Evolutionary conservation across 1,139 yeast species (phyloP).

Genomic region (Ogataea hybrid): DNA sequence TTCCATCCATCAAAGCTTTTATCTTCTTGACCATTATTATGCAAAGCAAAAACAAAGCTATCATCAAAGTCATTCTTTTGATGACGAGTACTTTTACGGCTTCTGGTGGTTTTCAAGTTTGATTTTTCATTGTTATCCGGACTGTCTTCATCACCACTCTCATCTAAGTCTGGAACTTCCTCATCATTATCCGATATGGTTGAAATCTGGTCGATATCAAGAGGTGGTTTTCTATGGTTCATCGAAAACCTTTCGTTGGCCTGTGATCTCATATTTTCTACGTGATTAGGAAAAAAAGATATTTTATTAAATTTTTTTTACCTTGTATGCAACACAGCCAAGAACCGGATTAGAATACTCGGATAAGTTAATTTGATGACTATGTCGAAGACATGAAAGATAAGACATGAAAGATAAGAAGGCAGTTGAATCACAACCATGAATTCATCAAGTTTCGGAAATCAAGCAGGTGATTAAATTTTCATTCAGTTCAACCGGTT

Average conservation of each 20-base stretch:
- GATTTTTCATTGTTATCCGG: constrained; percentile 26
- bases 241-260: neutral
- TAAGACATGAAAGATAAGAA: too few species aligned
- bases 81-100: constrained; percentile 18
- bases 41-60: constrained; percentile 65
- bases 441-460: too few species aligned
- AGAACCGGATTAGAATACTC: too few species aligned
- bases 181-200: constrained; percentile 77
- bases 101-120: constrained; percentile 25
- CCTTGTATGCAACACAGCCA: too few species aligned
- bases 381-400: too few species aligned
- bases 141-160: constrained; percentile 27
- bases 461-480: too few species aligned
- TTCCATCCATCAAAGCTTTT: constrained; percentile 81
- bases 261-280: neutral
- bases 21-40: constrained; percentile 50
- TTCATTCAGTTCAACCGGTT: too few species aligned
- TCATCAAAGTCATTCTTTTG: constrained; percentile 54
- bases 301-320: too few species aligned
- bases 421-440: too few species aligned
- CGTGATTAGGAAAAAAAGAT: too few species aligned
- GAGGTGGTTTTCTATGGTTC: neutral
- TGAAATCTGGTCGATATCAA: constrained; percentile 44
- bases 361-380: too few species aligned
- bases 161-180: constrained; percentile 52